Percentiles rank a stretch among this genome's conserved stretches.
These are phyloP conservation scores for Wallacemonas rigidus DNA, from an alignment of 208 protist genomes.

Conservation along the genomic window DNA sequence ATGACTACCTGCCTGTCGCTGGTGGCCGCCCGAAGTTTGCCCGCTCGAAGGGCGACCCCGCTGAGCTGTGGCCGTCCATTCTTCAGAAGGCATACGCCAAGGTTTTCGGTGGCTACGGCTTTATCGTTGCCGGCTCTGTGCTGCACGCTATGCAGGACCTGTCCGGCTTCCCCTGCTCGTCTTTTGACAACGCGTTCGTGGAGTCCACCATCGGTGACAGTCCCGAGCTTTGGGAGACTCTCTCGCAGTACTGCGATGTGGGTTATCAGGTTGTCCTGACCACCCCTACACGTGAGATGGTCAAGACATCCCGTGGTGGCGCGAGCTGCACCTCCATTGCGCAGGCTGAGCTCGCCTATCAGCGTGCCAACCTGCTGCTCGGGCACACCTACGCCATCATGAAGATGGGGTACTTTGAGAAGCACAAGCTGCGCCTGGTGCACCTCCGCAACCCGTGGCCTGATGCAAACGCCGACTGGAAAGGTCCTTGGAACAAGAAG, in stretches of 20 bases:
- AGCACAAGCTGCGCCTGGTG: conserved; percentile 54
- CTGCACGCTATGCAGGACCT: conserved; percentile 81
- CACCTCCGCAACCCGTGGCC: conserved; percentile 77
- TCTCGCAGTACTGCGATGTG: conserved; percentile 39
- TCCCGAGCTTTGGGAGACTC: conserved; percentile 54
- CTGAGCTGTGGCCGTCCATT: conserved; percentile 80
- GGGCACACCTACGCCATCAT: conserved; percentile 72
- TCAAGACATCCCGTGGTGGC: conserved; percentile 45
- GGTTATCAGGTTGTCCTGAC: conserved; percentile 66
- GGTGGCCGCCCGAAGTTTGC: conserved; percentile 68
- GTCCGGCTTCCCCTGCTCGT: conserved; percentile 68
- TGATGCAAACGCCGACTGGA: conserved; percentile 35
- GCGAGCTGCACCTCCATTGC: conserved; percentile 22
- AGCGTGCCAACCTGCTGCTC: conserved; percentile 46
- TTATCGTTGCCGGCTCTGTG: conserved; percentile 76
- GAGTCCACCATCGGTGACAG: conserved; percentile 46
- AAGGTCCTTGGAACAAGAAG: conserved; percentile 62
- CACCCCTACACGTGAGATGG: conserved; percentile 59
- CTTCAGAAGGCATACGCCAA: conserved; percentile 93
- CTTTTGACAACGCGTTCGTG: conserved; percentile 69
- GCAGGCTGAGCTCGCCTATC: conserved; percentile 56
- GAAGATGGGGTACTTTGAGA: conserved; percentile 54
- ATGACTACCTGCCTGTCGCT: conserved; percentile 83
- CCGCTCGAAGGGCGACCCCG: conserved; percentile 53
- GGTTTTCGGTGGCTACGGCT: conserved; percentile 74